Evolutionary conservation across 1,139 yeast genomes (phyloP).

Genomic region (Kazachstania sp.): DNA sequence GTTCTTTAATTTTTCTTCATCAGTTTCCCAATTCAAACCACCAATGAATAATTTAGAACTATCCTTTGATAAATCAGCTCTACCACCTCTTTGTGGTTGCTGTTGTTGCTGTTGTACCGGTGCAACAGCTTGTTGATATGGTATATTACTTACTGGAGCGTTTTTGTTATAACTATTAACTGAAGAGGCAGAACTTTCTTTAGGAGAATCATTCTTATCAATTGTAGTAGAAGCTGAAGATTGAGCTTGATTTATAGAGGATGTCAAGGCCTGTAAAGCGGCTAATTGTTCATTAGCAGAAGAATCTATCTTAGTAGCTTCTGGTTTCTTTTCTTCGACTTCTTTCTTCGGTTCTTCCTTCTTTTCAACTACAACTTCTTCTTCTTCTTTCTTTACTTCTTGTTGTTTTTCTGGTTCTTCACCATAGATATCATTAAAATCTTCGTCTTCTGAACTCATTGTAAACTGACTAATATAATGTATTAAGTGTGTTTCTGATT

Average conservation of each 20-base stretch:
- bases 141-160: background rate
- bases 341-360: conserved; percentile 6
- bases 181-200: background rate
- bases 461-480: background rate
- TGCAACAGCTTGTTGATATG: background rate
- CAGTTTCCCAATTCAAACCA: conserved; percentile 97
- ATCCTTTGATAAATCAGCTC: conserved; percentile 40
- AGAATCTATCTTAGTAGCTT: conserved; percentile 7
- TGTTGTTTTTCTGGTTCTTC: conserved; percentile 22
- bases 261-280: conserved; percentile 29
- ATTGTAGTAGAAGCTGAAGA: background rate
- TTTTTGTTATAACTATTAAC: background rate
- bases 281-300: conserved; percentile 30
- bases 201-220: background rate
- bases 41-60: conserved; percentile 95
- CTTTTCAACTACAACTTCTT: background rate
- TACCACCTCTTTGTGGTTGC: background rate
- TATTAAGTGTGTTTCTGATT: too few species aligned
- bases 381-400: background rate
- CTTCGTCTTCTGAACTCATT: conserved; percentile 65
- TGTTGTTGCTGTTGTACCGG: background rate
- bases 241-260: conserved; percentile 20
- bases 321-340: conserved; percentile 6
- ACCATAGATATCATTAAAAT: conserved; percentile 69
- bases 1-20: conserved; percentile 71